phyloP scores from a whole-genome alignment of 768 basidiomycete genomes.

The Pleurotus sapidus region DNA sequence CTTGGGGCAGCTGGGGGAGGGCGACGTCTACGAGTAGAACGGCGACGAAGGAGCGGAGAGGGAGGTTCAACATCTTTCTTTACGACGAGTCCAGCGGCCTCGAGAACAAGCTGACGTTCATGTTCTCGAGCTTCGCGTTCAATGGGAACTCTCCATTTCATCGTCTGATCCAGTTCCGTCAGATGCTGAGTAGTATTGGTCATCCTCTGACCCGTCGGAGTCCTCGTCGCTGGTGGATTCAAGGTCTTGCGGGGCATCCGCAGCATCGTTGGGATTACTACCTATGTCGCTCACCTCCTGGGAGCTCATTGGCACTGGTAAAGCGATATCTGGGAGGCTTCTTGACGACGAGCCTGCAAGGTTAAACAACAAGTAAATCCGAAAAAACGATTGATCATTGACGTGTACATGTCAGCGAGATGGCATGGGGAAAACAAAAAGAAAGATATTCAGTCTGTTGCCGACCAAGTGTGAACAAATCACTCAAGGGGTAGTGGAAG shows the following conservation, averaged over 20 bases:
- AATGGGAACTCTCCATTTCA: conserved; percentile 41
- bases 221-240: not conserved
- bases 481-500: conserved; percentile 49
- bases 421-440: conserved; percentile 40
- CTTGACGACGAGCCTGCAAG: not conserved
- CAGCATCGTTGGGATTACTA: not conserved
- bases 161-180: conserved; percentile 36
- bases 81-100: conserved; percentile 84
- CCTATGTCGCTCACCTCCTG: not conserved
- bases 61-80: conserved; percentile 56
- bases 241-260: not conserved
- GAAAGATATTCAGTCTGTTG: conserved; percentile 81
- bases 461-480: conserved; percentile 51
- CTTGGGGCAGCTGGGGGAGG: conserved; percentile 51
- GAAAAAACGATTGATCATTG: conserved; percentile 26
- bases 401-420: conserved; percentile 40
- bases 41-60: conserved; percentile 27
- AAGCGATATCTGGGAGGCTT: conserved; percentile 5
- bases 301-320: not conserved
- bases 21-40: conserved; percentile 31
- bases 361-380: conserved; percentile 7
- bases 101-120: conserved; percentile 80
- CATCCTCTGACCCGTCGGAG: not conserved
- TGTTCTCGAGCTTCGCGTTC: conserved; percentile 61
- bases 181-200: conserved; percentile 19